Conservation (phyloP, 2,329 filamentous ascomycete genomes). For the Aspergillus pseudoviridinutans region DNA sequence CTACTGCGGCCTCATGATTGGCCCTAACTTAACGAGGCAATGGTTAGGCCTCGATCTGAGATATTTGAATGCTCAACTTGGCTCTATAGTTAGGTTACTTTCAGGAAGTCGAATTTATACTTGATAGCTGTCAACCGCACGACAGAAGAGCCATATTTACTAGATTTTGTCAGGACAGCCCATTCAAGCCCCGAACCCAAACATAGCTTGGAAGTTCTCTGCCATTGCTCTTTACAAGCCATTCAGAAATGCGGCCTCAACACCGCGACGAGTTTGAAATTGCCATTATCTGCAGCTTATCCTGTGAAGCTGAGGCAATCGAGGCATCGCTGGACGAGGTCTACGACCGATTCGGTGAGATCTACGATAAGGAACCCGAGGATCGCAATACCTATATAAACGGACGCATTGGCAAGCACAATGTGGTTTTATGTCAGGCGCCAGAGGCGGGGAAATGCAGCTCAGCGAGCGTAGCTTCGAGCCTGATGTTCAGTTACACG, state of each 20-base stretch:
- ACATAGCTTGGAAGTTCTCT: no score
- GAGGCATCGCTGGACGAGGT: constrained; percentile 2
- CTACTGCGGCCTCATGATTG: not conserved
- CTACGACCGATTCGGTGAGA: no score
- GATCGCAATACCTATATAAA: not conserved
- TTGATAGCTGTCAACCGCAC: no score
- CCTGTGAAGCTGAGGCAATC: constrained; percentile 2
- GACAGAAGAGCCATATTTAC: no score
- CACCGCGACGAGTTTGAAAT: constrained; percentile 1
- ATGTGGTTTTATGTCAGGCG: constrained; percentile 4
- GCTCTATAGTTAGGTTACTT: no score
- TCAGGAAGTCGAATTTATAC: no score
- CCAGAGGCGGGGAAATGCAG: not conserved
- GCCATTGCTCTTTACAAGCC: no score
- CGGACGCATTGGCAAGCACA: not conserved
- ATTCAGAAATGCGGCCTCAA: not conserved
- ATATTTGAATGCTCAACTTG: no score
- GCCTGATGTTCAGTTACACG: constrained; percentile 1
- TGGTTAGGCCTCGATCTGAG: no score
- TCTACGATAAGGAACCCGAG: no score
- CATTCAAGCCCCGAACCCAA: no score
- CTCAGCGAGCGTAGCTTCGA: not conserved
- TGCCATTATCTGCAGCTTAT: constrained; percentile 4
- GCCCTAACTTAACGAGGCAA: not conserved
- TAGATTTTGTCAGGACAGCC: no score